Percentiles rank a stretch among this genome's conserved stretches.
phyloP scores from a whole-genome alignment of 1,284 basidiomycete genomes.

The Naganishia albida region DNA sequence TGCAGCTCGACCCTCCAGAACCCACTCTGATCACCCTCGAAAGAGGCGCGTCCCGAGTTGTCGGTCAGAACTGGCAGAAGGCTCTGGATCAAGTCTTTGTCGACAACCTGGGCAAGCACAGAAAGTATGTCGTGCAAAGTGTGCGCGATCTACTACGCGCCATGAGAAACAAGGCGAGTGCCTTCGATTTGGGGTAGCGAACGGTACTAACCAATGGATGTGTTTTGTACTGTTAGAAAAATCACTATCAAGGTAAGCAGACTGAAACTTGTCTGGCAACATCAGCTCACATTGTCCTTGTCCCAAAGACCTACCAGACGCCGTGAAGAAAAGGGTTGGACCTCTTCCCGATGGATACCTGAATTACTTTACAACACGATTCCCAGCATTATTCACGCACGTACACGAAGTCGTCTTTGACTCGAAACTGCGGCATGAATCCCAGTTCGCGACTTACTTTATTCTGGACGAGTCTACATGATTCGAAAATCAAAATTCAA shows the following conservation, averaged over 20 bases:
- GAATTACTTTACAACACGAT: constrained; percentile 88
- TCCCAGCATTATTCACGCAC: constrained; percentile 86
- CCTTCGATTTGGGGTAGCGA: not conserved
- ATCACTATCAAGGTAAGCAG: constrained; percentile 83
- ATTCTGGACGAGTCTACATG: constrained; percentile 60
- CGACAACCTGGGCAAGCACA: constrained; percentile 92
- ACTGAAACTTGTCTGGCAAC: not conserved
- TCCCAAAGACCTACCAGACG: constrained; percentile 66
- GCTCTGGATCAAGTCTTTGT: constrained; percentile 85
- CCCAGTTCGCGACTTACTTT: constrained; percentile 84
- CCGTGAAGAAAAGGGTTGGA: constrained; percentile 82
- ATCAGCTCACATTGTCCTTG: constrained; percentile 3
- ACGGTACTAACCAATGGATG: not conserved
- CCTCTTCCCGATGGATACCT: constrained; percentile 90
- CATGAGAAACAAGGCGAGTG: constrained; percentile 84
- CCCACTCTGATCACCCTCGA: constrained; percentile 75
- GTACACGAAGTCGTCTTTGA: constrained; percentile 75
- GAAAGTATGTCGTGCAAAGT: constrained; percentile 88
- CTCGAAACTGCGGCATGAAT: constrained; percentile 68
- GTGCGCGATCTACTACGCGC: constrained; percentile 91
- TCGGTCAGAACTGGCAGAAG: constrained; percentile 83
- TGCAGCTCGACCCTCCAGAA: constrained; percentile 88
- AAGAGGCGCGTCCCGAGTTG: constrained; percentile 64
- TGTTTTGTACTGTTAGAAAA: constrained; percentile 65
- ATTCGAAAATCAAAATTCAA: not conserved